Conservation (phyloP, 805 yeast genomes). For the Candida stauntonica region DNA sequence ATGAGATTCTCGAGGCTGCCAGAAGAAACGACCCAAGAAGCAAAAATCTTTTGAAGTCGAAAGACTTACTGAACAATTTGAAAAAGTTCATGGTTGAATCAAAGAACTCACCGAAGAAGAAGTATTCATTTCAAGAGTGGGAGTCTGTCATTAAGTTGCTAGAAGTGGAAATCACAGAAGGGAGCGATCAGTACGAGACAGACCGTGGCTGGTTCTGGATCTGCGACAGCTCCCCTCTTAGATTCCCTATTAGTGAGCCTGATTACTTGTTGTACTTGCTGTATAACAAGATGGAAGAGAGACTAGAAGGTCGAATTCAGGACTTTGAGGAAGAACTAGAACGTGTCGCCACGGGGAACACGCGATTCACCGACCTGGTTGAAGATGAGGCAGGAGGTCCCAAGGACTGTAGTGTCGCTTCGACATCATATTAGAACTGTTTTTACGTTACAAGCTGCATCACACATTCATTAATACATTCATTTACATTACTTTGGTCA, state of each 20-base stretch:
- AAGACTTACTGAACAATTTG: slow-evolving; percentile 22
- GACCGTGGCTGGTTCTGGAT: slow-evolving; percentile 52
- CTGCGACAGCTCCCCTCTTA: slow-evolving; percentile 59
- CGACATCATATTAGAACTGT: too few species aligned
- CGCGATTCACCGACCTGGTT: too few species aligned
- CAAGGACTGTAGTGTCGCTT: too few species aligned
- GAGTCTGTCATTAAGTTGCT: slow-evolving; percentile 31
- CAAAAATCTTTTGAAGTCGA: slow-evolving; percentile 4
- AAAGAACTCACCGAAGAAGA: slow-evolving; percentile 25
- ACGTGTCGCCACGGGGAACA: neutral
- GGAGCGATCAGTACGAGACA: slow-evolving; percentile 2
- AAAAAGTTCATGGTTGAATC: slow-evolving; percentile 14
- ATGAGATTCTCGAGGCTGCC: slow-evolving; percentile 14
- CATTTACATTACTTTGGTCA: too few species aligned
- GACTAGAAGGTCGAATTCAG: slow-evolving; percentile 6
- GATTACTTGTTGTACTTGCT: slow-evolving; percentile 47
- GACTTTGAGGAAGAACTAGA: slow-evolving; percentile 7
- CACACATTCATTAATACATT: too few species aligned
- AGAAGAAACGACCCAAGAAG: slow-evolving; percentile 1
- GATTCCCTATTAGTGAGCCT: slow-evolving; percentile 66
- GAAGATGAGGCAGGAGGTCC: too few species aligned
- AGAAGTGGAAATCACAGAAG: slow-evolving; percentile 27
- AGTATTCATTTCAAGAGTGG: slow-evolving; percentile 54
- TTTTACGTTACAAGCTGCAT: too few species aligned
- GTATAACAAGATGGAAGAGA: slow-evolving; percentile 24